These are phyloP conservation scores for Colletotrichum australisinense DNA, from an alignment of 2,329 filamentous ascomycete genomes.

Conservation along the genomic window DNA sequence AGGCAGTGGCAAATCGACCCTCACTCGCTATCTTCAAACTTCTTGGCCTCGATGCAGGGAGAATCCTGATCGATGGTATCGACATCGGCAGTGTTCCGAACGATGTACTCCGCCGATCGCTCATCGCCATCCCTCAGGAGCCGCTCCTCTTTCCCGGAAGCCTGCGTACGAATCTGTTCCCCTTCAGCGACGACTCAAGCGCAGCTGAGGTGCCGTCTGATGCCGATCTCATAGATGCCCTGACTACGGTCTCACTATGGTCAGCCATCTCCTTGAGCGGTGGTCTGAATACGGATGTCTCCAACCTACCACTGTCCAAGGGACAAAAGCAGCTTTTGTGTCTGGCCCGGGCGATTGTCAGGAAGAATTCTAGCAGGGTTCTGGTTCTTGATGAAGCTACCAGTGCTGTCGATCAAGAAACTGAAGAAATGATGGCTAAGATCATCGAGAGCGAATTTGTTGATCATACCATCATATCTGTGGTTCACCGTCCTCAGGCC, in stretches of 20 bases:
- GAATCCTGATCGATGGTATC: constrained; percentile 43
- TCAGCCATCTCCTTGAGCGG: constrained; percentile 15
- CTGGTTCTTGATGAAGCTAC: constrained; percentile 78
- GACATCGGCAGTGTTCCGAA: constrained; percentile 40
- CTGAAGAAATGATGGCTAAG: constrained; percentile 34
- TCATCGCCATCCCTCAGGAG: constrained; percentile 47
- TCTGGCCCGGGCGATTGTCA: constrained; percentile 39
- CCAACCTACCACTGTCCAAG: constrained; percentile 35
- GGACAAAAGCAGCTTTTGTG: constrained; percentile 40
- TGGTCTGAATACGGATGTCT: constrained; percentile 36
- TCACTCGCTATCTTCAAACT: constrained; percentile 39
- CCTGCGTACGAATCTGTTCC: constrained; percentile 14
- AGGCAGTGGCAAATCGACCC: constrained; percentile 37
- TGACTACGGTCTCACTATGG: constrained; percentile 37
- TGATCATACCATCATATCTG: constrained; percentile 40
- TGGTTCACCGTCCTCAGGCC: constrained; percentile 41
- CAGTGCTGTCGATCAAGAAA: constrained; percentile 62
- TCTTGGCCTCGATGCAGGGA: constrained; percentile 41
- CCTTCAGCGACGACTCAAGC: not conserved
- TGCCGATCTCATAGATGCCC: constrained; percentile 29
- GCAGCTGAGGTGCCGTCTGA: constrained; percentile 22
- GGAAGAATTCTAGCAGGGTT: constrained; percentile 51
- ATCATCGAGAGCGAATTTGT: constrained; percentile 38
- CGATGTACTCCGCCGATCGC: constrained; percentile 42
- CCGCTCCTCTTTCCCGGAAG: constrained; percentile 30